phyloP scores from a whole-genome alignment of 2,329 filamentous ascomycete genomes.

The Metarhizium guizhouense region DNA sequence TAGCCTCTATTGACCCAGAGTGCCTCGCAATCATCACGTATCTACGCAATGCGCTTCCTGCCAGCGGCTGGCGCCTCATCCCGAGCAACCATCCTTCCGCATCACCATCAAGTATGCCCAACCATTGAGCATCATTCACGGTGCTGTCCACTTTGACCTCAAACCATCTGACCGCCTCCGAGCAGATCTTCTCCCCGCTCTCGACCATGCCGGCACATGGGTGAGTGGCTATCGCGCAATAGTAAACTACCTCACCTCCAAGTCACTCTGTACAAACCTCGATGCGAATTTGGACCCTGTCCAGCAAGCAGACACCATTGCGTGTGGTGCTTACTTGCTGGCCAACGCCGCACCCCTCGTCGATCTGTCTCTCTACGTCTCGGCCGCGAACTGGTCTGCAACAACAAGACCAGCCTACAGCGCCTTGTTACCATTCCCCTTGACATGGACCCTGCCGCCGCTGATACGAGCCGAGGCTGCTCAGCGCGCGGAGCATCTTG shows the following conservation, averaged over 20 bases:
- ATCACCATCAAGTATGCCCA: slow-evolving; percentile 56
- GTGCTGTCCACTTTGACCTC: slow-evolving; percentile 1
- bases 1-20: slow-evolving; percentile 86
- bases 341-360: slow-evolving; percentile 68
- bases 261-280: slow-evolving; percentile 24
- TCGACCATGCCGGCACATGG: slow-evolving; percentile 43
- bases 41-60: slow-evolving; percentile 53
- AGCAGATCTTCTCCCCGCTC: slow-evolving; percentile 45
- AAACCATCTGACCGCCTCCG: slow-evolving; percentile 12
- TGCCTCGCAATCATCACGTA: slow-evolving; percentile 79
- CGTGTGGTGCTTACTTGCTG: slow-evolving; percentile 60
- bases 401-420: slow-evolving; percentile 75
- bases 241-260: slow-evolving; percentile 42
- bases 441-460: slow-evolving; percentile 79
- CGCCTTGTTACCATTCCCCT: slow-evolving; percentile 70
- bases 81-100: slow-evolving; percentile 64
- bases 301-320: slow-evolving; percentile 38
- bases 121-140: not conserved
- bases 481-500: slow-evolving; percentile 58
- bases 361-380: slow-evolving; percentile 83
- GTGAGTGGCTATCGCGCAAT: slow-evolving; percentile 54
- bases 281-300: slow-evolving; percentile 29
- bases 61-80: slow-evolving; percentile 58
- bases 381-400: slow-evolving; percentile 75
- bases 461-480: slow-evolving; percentile 62